Conservation (phyloP, 305 asterid species). For the Fraxinus baroniana region DNA sequence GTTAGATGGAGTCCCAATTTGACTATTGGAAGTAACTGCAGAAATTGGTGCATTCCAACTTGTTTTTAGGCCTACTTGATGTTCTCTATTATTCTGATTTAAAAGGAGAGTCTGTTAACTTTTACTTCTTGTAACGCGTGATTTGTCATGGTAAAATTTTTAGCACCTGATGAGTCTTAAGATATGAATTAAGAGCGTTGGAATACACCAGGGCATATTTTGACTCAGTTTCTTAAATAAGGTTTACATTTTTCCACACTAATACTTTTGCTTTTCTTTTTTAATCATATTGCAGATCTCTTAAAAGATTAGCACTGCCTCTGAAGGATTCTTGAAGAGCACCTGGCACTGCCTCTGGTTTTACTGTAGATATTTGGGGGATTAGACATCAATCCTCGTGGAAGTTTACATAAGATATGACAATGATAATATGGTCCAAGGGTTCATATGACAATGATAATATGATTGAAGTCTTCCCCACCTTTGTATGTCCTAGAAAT, state of each 20-base stretch:
- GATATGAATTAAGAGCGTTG: not conserved
- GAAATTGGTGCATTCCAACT: not conserved
- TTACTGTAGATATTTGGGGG: constrained; percentile 30
- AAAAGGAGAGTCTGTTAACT: not conserved
- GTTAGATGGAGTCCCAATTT: not conserved
- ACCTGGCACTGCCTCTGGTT: constrained; percentile 20
- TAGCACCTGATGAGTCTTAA: not conserved
- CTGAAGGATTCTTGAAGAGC: constrained; percentile 18
- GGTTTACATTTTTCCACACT: not conserved
- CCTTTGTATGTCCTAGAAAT: not conserved
- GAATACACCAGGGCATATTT: not conserved
- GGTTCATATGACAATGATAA: not conserved
- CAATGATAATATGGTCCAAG: not conserved
- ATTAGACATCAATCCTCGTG: not conserved
- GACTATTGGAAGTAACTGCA: not conserved
- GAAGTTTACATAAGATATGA: not conserved
- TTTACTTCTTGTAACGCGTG: not conserved
- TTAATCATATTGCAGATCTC: constrained; percentile 18
- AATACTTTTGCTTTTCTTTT: not conserved
- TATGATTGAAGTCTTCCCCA: not conserved
- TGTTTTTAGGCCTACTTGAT: not conserved
- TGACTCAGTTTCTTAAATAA: not conserved
- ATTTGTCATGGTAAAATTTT: not conserved
- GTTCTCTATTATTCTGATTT: not conserved
- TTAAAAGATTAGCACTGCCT: not conserved